Conservation (phyloP, 192 early-diverging fungal genomes). For the Dissophora globulifera region DNA sequence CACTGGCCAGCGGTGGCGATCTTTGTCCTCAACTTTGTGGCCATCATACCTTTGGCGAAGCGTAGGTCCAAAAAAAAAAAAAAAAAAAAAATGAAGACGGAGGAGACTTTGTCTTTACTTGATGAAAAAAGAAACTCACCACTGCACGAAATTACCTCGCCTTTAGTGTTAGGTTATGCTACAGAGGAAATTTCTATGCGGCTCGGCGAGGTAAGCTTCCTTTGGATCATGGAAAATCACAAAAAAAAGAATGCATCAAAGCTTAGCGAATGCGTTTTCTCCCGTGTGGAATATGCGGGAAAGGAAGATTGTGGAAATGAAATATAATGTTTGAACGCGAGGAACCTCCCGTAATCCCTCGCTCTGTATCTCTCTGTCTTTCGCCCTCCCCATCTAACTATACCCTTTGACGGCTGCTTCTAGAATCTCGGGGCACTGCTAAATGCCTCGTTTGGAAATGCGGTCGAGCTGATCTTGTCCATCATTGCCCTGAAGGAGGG, state of each 20-base stretch:
- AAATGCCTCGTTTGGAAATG: conserved; percentile 83
- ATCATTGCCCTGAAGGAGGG: conserved; percentile 84
- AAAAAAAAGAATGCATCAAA: too few relatives aligned
- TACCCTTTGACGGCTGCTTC: background rate
- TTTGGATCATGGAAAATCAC: too few relatives aligned
- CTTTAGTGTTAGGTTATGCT: conserved; percentile 40
- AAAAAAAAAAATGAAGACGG: background rate
- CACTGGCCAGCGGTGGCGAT: conserved; percentile 73
- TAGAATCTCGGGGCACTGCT: conserved; percentile 86
- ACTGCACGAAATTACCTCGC: background rate
- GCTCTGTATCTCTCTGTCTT: too few relatives aligned
- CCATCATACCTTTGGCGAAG: conserved; percentile 92
- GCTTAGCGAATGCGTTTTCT: too few relatives aligned
- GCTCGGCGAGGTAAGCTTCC: conserved; percentile 61
- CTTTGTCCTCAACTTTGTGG: conserved; percentile 91
- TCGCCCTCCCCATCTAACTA: too few relatives aligned
- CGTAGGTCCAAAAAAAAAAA: too few relatives aligned
- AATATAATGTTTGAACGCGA: too few relatives aligned
- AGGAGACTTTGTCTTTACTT: too few relatives aligned
- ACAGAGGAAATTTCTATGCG: conserved; percentile 54
- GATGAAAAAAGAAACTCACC: too few relatives aligned
- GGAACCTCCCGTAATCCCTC: too few relatives aligned
- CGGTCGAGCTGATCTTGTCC: conserved; percentile 86
- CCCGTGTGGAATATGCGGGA: background rate
- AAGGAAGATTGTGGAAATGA: background rate